These are phyloP conservation scores for Choiromyces venosus DNA, from an alignment of 495 filamentous ascomycete species.

Conservation along the genomic window DNA sequence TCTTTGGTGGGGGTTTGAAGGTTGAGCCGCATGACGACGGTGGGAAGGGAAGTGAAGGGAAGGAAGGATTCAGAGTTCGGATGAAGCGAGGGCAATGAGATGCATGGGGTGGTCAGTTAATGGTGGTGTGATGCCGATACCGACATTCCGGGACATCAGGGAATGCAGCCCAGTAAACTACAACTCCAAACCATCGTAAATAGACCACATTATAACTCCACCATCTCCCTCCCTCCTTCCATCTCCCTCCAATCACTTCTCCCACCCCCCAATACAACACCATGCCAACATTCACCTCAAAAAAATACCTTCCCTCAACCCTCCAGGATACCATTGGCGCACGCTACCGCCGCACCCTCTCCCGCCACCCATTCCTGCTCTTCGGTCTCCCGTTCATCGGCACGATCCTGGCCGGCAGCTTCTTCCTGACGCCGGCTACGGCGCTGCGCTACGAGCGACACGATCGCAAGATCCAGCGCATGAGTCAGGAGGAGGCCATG, in stretches of 20 bases:
- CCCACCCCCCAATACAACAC: constrained; percentile 16
- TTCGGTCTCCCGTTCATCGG: constrained; percentile 94
- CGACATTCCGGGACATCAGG: no score
- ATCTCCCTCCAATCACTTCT: constrained; percentile 10
- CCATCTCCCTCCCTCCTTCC: constrained; percentile 38
- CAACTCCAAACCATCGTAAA: no score
- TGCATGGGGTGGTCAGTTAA: no score
- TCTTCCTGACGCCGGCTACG: constrained; percentile 87
- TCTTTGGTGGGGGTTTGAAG: background rate
- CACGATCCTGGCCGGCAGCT: constrained; percentile 89
- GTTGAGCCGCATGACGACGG: background rate
- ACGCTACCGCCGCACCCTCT: constrained; percentile 64
- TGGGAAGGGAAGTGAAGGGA: background rate
- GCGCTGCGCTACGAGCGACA: constrained; percentile 89
- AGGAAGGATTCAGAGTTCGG: no score
- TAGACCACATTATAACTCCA: constrained; percentile 26
- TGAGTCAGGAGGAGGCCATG: constrained; percentile 78
- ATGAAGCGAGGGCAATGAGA: no score
- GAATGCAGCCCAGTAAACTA: no score
- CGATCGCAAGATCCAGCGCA: constrained; percentile 74
- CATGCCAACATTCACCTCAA: constrained; percentile 70
- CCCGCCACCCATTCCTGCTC: constrained; percentile 72
- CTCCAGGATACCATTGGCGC: constrained; percentile 62
- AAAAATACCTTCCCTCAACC: constrained; percentile 61
- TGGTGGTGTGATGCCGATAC: no score